Conservation (phyloP, 768 basidiomycete genomes). For the Pulveroboletus sp. region DNA sequence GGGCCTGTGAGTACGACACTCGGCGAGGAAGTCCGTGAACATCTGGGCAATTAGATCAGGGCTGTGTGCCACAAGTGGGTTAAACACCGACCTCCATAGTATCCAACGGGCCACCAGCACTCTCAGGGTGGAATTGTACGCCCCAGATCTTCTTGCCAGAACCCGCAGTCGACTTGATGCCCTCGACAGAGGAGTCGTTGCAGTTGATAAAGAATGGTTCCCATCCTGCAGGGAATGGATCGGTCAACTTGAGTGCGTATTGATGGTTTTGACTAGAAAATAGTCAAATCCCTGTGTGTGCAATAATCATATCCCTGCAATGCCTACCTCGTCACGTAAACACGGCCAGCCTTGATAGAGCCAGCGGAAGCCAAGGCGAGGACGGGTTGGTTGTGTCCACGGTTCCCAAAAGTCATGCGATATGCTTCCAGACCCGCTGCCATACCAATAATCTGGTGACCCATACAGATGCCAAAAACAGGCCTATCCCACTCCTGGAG, state of each 20-base stretch:
- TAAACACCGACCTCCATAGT: conserved; percentile 77
- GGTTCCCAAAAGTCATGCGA: conserved; percentile 99
- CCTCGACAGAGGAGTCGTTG: conserved; percentile 98
- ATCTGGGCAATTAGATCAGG: conserved; percentile 46
- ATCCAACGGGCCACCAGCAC: conserved; percentile 95
- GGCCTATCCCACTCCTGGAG: conserved; percentile 88
- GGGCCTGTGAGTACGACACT: conserved; percentile 63
- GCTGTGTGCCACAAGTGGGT: neutral
- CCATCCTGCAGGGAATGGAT: conserved; percentile 96
- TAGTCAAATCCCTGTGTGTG: neutral
- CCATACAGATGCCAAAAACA: conserved; percentile 99
- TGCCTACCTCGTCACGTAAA: conserved; percentile 87
- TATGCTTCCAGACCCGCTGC: conserved; percentile 96
- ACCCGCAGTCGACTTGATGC: conserved; percentile 89
- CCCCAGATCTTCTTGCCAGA: conserved; percentile 95
- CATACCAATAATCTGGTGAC: conserved; percentile 96
- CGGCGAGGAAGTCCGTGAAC: conserved; percentile 87
- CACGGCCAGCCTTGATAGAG: conserved; percentile 90
- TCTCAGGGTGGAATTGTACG: conserved; percentile 99
- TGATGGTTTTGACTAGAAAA: conserved; percentile 86
- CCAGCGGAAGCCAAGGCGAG: conserved; percentile 91
- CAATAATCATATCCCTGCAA: neutral
- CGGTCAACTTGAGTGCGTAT: conserved; percentile 90
- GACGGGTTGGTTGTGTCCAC: conserved; percentile 98
- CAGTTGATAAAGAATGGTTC: conserved; percentile 99